A percentile compares a stretch with the other conserved stretches of the same genome.
Evolutionary conservation across 208 protist species (phyloP).

Genomic region (Trypanosoma rangeli): DNA sequence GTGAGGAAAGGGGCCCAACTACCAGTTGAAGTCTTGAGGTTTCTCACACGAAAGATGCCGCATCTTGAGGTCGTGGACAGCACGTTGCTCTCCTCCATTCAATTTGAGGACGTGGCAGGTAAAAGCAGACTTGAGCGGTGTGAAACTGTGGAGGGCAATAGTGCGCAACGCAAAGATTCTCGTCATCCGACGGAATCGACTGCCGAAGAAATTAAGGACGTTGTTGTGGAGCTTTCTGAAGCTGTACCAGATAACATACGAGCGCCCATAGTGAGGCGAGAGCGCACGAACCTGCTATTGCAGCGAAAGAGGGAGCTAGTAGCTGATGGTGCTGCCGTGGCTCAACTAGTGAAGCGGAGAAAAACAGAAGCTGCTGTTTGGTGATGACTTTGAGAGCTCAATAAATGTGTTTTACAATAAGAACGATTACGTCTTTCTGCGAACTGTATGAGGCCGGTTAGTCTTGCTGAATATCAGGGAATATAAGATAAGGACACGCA

Average conservation of each 20-base stretch:
- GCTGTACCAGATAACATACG: conserved; percentile 28
- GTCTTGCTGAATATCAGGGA: neutral
- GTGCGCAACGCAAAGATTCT: neutral
- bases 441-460: neutral
- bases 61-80: conserved; percentile 25
- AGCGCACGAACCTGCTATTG: conserved; percentile 39
- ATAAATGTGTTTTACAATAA: neutral
- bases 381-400: conserved; percentile 26
- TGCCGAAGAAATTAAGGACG: conserved; percentile 48
- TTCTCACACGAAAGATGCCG: conserved; percentile 15
- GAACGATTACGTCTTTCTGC: neutral
- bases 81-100: conserved; percentile 10
- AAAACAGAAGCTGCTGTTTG: conserved; percentile 31
- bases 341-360: conserved; percentile 38
- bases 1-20: neutral
- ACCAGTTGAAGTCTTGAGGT: neutral
- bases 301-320: conserved; percentile 21
- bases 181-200: neutral
- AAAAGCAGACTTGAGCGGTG: neutral
- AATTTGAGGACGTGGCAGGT: neutral
- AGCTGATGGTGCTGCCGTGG: conserved; percentile 41
- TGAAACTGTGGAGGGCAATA: neutral
- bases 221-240: conserved; percentile 49
- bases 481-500: neutral
- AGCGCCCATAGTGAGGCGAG: conserved; percentile 64